phyloP scores from a whole-genome alignment of 306 rosid species.

The Cicer judaicum region DNA sequence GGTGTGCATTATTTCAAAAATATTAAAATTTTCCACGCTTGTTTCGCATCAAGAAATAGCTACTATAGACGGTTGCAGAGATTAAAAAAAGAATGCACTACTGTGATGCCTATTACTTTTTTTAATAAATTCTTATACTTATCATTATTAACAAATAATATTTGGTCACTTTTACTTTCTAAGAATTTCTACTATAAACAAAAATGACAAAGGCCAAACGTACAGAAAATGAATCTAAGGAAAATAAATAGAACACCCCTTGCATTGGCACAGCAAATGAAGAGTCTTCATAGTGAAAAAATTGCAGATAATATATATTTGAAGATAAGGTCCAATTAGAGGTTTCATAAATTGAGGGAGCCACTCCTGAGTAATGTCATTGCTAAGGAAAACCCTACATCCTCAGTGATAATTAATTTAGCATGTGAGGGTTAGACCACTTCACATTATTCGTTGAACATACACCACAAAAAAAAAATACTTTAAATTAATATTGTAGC shows the following conservation, averaged over 20 bases:
- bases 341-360: neutral
- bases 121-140: too few relatives aligned
- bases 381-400: slow-evolving; percentile 8
- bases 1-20: neutral
- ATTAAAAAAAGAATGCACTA: neutral
- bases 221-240: too few relatives aligned
- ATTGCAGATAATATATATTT: too few relatives aligned
- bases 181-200: too few relatives aligned
- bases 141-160: too few relatives aligned
- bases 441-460: neutral
- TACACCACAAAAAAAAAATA: neutral
- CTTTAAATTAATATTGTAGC: neutral
- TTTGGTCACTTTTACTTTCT: too few relatives aligned
- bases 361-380: neutral
- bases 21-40: neutral
- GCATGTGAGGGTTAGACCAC: neutral
- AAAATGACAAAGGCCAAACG: too few relatives aligned
- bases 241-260: too few relatives aligned
- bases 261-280: too few relatives aligned
- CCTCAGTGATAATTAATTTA: neutral
- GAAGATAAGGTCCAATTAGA: too few relatives aligned
- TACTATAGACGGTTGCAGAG: neutral
- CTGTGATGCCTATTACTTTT: neutral
- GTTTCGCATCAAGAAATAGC: neutral
- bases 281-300: too few relatives aligned